Evolutionary conservation across 2,329 filamentous ascomycete species (phyloP).

Genomic region (Blastomyces silverae): DNA sequence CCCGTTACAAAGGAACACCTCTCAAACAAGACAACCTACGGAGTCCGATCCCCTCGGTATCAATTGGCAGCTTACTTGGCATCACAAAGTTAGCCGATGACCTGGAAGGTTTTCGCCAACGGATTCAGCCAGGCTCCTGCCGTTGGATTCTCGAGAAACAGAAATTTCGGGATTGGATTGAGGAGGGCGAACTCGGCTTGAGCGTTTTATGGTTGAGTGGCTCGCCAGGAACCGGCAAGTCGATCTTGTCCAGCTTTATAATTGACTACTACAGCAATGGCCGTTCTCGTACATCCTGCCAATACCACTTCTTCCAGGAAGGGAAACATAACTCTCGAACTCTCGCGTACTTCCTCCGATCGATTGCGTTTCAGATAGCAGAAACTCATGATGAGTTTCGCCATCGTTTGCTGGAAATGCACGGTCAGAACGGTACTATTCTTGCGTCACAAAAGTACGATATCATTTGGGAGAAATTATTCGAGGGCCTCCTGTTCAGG

Average conservation of each 20-base stretch:
- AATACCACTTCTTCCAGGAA: conserved; percentile 18
- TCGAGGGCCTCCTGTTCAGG: conserved; percentile 17
- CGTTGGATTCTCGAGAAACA: conserved; percentile 20
- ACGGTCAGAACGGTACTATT: conserved; percentile 9
- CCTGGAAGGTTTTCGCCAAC: conserved; percentile 14
- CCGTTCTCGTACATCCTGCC: conserved; percentile 1
- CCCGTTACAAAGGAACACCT: not conserved
- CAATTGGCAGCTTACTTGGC: conserved; percentile 14
- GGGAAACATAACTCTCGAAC: conserved; percentile 19
- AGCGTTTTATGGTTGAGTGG: conserved; percentile 17
- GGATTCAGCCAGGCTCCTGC: conserved; percentile 21
- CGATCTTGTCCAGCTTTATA: conserved; percentile 18
- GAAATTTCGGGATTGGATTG: conserved; percentile 16
- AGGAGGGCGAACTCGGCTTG: not conserved
- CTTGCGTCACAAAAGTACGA: conserved; percentile 15
- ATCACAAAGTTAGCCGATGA: conserved; percentile 18
- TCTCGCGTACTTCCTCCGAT: conserved; percentile 18
- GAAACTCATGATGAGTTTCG: conserved; percentile 10
- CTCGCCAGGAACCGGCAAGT: conserved; percentile 17
- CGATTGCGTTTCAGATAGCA: conserved; percentile 21
- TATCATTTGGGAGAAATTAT: conserved; percentile 21
- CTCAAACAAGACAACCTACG: not conserved
- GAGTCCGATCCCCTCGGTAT: conserved; percentile 15
- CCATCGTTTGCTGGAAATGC: conserved; percentile 14
- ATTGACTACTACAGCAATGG: conserved; percentile 13